A percentile compares a stretch with the other conserved stretches of the same genome.
phyloP scores from a whole-genome alignment of 2,329 filamentous ascomycete genomes.

The Penicillium vulpinum region DNA sequence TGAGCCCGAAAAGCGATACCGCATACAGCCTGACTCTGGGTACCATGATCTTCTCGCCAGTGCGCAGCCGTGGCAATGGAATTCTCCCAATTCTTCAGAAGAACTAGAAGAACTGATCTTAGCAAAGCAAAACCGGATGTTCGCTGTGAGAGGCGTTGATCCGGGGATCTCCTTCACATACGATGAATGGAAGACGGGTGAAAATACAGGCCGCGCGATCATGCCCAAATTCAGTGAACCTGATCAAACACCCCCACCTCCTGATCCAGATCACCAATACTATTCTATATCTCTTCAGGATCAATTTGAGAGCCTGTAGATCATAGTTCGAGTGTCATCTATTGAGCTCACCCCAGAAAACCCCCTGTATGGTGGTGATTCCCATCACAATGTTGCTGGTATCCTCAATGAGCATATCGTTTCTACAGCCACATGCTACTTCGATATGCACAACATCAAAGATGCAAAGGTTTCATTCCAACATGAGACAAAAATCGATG shows the following conservation, averaged over 20 bases:
- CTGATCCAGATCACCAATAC: conserved; percentile 10
- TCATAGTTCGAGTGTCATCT: conserved; percentile 6
- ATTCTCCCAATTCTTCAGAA: neutral
- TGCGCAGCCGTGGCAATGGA: neutral
- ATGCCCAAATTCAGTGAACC: neutral
- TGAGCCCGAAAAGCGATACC: conserved; percentile 1
- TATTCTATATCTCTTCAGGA: conserved; percentile 7
- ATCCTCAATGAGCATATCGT: conserved; percentile 11
- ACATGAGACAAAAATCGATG: conserved; percentile 5
- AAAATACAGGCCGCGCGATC: conserved; percentile 5
- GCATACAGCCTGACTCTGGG: neutral
- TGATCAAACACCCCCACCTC: neutral
- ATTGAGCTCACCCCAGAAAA: conserved; percentile 9
- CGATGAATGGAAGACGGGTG: conserved; percentile 8
- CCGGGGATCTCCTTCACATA: conserved; percentile 14
- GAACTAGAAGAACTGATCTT: neutral
- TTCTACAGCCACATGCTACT: conserved; percentile 9
- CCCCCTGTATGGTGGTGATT: conserved; percentile 2
- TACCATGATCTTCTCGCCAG: conserved; percentile 3
- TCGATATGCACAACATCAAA: conserved; percentile 11
- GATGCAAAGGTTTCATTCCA: conserved; percentile 4
- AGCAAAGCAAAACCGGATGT: neutral
- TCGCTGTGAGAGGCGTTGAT: conserved; percentile 3
- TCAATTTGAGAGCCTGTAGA: conserved; percentile 6
- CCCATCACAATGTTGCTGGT: conserved; percentile 3